phyloP scores from a whole-genome alignment of 2,329 filamentous ascomycete genomes.

The Pseudogymnoascus verrucosus region DNA sequence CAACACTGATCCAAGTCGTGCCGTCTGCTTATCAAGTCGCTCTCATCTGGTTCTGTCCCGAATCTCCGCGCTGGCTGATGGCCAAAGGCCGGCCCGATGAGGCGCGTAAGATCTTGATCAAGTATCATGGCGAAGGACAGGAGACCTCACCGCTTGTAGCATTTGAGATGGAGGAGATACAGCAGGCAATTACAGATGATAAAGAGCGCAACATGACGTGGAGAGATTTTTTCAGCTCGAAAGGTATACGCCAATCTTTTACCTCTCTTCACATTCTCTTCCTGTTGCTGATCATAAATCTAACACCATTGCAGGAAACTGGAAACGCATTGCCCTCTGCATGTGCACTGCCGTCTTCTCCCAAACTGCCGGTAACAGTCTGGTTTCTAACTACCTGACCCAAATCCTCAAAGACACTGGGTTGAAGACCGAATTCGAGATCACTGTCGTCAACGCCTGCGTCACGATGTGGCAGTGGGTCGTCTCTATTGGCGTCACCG shows the following conservation, averaged over 20 bases:
- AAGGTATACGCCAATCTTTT: background rate
- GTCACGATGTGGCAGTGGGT: conserved; percentile 37
- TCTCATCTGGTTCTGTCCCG: conserved; percentile 41
- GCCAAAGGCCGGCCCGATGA: conserved; percentile 47
- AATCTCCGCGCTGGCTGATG: conserved; percentile 48
- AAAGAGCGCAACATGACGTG: conserved; percentile 10
- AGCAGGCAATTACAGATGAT: conserved; percentile 28
- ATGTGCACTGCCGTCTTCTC: conserved; percentile 34
- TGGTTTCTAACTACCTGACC: conserved; percentile 36
- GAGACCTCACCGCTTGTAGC: conserved; percentile 34
- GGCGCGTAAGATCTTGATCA: conserved; percentile 44
- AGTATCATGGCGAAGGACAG: conserved; percentile 44
- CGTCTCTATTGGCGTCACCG: conserved; percentile 31
- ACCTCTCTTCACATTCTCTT: background rate
- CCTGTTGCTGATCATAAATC: conserved; percentile 21
- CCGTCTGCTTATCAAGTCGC: conserved; percentile 29
- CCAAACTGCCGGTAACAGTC: conserved; percentile 34
- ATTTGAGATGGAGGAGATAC: conserved; percentile 40
- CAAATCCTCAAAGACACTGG: conserved; percentile 34
- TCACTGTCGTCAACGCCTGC: conserved; percentile 35
- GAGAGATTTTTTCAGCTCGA: conserved; percentile 10
- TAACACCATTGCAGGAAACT: conserved; percentile 24
- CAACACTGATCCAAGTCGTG: conserved; percentile 43
- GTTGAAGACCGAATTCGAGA: conserved; percentile 31
- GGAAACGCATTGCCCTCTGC: conserved; percentile 34